Base-by-base conservation (phyloP, 2,329 filamentous ascomycete species). In the Paecilomyces sp. region DNA sequence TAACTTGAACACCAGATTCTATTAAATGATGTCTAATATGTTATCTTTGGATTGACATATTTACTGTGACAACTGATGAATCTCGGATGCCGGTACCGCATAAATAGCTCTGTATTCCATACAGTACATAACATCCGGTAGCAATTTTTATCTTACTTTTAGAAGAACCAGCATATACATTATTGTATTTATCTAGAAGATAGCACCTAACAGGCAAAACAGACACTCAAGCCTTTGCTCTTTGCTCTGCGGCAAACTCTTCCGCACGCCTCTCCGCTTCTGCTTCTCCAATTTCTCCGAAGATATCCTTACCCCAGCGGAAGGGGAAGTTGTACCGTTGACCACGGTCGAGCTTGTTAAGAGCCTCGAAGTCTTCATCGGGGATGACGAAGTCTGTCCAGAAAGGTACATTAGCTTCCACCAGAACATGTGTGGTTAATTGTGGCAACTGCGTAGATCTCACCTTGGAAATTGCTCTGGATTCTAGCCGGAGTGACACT, bases 401-500 rank as follows among this genome's bases (percentile, higher is more conserved):
- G 9, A 36, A 31, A 53, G 12, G 22, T 57, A 6, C 59, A 55
- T 25, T 36, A 11, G 54, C 9, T n/a, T 47, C 9, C 9, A 50
- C 15, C 41, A 5, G 30, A 22, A 11, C 18, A 15, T 13, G 41
- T 22, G 3, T 33, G 31, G 31, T 33, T 9, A 22, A 55, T 33
- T 58, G 3, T 31, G 11, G 18, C 18, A 11, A 54, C 5, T 12
- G 28, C 6, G n/a, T 31, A 36, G 47, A 24, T 31, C 13, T 13
- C 15, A 73, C 77, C 77, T 65, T 77, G 66, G 60, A 81, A 75
- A 57, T 83, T 84, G 52, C 74, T 73, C 57, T 75, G 73, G 57
- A 85, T 83, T 34, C 82, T 74, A 12, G 75, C 74, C 1, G 80
- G 76, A 0, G 81, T 85, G 2, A 83, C 81, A 55, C 78, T 81